phyloP scores from a whole-genome alignment of 768 basidiomycete genomes.

The Panellus pusillus region DNA sequence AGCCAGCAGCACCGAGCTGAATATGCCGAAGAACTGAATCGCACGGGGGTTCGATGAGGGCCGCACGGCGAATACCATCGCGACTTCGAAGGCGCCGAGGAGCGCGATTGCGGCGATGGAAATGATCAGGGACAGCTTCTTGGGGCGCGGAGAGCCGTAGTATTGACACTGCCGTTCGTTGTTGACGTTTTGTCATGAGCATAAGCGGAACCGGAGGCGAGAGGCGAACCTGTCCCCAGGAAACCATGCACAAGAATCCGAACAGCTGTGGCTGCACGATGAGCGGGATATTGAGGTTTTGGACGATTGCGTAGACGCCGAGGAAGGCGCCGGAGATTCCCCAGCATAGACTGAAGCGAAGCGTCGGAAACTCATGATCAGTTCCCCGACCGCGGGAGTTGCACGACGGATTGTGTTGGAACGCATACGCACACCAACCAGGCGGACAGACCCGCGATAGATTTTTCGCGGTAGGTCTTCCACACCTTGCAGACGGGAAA shows the following conservation, averaged over 20 bases:
- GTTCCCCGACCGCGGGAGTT: no score
- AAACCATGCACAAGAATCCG: slow-evolving; percentile 55
- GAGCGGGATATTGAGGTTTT: slow-evolving; percentile 70
- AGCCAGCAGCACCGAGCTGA: slow-evolving; percentile 58
- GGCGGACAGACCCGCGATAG: slow-evolving; percentile 66
- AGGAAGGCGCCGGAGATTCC: slow-evolving; percentile 57
- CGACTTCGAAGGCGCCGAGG: slow-evolving; percentile 58
- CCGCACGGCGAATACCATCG: slow-evolving; percentile 60
- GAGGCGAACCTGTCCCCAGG: slow-evolving; percentile 64
- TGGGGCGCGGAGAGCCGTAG: slow-evolving; percentile 50
- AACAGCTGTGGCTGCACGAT: slow-evolving; percentile 70
- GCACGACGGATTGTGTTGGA: not conserved
- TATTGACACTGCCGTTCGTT: slow-evolving; percentile 55
- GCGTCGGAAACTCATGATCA: no score
- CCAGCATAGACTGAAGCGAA: slow-evolving; percentile 53
- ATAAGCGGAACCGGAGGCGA: not conserved
- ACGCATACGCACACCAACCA: slow-evolving; percentile 64
- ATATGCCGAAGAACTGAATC: slow-evolving; percentile 59
- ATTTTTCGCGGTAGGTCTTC: slow-evolving; percentile 69
- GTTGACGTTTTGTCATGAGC: slow-evolving; percentile 5
- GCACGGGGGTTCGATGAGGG: slow-evolving; percentile 38
- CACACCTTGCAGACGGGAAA: slow-evolving; percentile 35
- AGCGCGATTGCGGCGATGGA: slow-evolving; percentile 39
- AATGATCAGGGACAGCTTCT: slow-evolving; percentile 34
- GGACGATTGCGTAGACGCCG: slow-evolving; percentile 64